A percentile compares a stretch with the other conserved stretches of the same genome.
phyloP scores from a whole-genome alignment of 345 rosid species.

The Cardamine chenopodiifolia region DNA sequence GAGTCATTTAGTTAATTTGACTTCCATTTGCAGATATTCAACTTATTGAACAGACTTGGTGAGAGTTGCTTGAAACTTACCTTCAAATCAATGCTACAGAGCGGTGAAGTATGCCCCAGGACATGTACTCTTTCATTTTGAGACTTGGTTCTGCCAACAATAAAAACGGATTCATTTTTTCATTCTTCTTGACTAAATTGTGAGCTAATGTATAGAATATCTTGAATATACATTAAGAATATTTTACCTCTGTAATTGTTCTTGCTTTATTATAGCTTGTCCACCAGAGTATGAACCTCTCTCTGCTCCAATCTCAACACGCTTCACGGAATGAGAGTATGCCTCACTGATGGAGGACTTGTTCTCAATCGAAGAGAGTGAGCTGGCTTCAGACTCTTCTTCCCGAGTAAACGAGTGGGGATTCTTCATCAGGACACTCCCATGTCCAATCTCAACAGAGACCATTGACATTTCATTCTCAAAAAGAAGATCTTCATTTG shows the following conservation, averaged over 20 bases:
- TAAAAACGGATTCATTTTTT: neutral
- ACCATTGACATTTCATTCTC: conserved; percentile 91
- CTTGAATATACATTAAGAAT: neutral
- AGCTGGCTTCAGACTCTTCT: conserved; percentile 98
- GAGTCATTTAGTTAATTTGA: neutral
- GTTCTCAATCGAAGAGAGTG: conserved; percentile 80
- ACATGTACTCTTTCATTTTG: conserved; percentile 62
- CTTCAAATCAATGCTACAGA: conserved; percentile 70
- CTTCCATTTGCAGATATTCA: neutral
- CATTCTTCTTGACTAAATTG: conserved; percentile 6
- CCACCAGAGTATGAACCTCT: conserved; percentile 48
- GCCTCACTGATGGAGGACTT: conserved; percentile 60
- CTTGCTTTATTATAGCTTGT: conserved; percentile 58
- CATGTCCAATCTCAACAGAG: conserved; percentile 97
- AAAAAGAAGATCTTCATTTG: conserved; percentile 91
- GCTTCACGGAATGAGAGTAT: conserved; percentile 56
- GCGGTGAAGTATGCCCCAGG: conserved; percentile 65
- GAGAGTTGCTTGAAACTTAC: conserved; percentile 50
- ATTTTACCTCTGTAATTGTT: conserved; percentile 65
- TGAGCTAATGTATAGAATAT: neutral
- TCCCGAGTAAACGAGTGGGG: conserved; percentile 83
- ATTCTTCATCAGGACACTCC: conserved; percentile 84
- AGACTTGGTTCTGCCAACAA: conserved; percentile 46
- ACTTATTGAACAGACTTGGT: neutral
- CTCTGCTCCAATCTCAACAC: conserved; percentile 46